Evolutionary conservation across 345 rosid species (phyloP).

Genomic region (Salix dunnii): DNA sequence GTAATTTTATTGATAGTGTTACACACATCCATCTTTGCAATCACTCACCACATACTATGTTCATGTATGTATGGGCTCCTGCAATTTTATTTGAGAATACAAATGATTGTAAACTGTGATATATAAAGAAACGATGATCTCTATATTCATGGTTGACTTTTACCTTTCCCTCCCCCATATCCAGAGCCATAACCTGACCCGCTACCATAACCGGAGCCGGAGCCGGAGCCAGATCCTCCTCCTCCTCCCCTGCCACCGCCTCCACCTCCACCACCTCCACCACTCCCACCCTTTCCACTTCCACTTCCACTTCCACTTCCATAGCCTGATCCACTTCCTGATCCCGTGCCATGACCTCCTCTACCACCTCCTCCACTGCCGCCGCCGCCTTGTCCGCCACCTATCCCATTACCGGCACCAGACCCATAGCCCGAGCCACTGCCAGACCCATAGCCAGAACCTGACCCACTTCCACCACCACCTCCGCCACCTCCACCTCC

Average conservation of each 20-base stretch:
- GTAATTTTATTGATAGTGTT: neutral
- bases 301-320: too few species aligned
- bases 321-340: slow-evolving; percentile 11
- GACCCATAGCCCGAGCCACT: neutral
- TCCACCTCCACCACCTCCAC: neutral
- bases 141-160: slow-evolving; percentile 27
- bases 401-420: neutral
- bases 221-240: slow-evolving; percentile 19
- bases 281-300: too few species aligned
- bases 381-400: too few species aligned
- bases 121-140: neutral
- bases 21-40: neutral
- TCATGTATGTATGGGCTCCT: neutral
- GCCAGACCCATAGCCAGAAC: neutral
- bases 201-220: slow-evolving; percentile 8
- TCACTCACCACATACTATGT: neutral
- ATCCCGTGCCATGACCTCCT: slow-evolving; percentile 7
- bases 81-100: slow-evolving; percentile 25
- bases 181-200: slow-evolving; percentile 32
- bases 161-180: slow-evolving; percentile 14
- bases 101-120: neutral
- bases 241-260: slow-evolving; percentile 24
- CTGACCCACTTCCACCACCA: neutral
- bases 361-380: neutral
- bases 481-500: neutral